Conservation (phyloP, 352 stramenopile species). For the Phytophthora gonapodyides region DNA sequence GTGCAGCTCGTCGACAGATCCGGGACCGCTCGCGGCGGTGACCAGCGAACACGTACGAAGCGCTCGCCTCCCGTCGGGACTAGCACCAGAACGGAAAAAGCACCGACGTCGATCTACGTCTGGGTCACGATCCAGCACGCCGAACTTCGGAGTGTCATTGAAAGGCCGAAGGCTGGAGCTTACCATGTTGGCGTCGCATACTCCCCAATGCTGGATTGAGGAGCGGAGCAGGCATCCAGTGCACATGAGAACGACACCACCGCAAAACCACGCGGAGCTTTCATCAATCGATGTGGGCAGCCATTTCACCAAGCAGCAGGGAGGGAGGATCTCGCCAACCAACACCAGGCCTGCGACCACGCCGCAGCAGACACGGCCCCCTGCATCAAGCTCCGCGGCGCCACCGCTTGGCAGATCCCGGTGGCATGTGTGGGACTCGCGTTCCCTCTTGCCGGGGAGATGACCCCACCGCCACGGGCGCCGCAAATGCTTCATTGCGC, state of each 20-base stretch:
- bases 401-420: slow-evolving; percentile 23
- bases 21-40: background rate
- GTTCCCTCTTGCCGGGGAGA: slow-evolving; percentile 11
- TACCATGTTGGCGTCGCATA: background rate
- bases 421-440: slow-evolving; percentile 11
- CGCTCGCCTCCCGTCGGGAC: background rate
- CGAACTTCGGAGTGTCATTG: no score
- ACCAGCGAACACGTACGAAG: slow-evolving; percentile 13
- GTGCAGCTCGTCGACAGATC: slow-evolving; percentile 13
- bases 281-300: slow-evolving; percentile 17
- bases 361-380: slow-evolving; percentile 8
- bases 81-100: slow-evolving; percentile 1
- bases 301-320: slow-evolving; percentile 9
- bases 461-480: slow-evolving; percentile 6
- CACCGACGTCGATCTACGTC: background rate
- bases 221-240: slow-evolving; percentile 17
- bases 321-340: no score
- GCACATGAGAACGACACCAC: slow-evolving; percentile 16
- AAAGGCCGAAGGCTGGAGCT: background rate
- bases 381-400: background rate
- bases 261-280: slow-evolving; percentile 22
- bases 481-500: background rate
- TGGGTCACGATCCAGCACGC: no score
- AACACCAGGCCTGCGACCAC: no score
- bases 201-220: no score